These are phyloP conservation scores for Xylariaceae sp. DNA, from an alignment of 2,329 filamentous ascomycete genomes.

Conservation along the genomic window DNA sequence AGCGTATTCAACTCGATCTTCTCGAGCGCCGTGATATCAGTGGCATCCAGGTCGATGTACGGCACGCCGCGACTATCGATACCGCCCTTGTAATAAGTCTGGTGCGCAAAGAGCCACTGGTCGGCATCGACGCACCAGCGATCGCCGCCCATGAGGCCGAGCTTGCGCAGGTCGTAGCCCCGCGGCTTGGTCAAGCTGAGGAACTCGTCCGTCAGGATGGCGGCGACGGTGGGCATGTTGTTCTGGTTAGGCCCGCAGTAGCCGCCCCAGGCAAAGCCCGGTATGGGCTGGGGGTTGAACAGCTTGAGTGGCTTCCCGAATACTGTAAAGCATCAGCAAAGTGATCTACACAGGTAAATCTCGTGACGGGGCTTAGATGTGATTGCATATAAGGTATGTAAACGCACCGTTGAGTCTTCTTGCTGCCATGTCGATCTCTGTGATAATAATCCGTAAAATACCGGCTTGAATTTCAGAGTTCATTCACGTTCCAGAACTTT, in stretches of 20 bases:
- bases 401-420: conserved; percentile 19
- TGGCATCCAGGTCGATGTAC: conserved; percentile 45
- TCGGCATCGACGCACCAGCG: conserved; percentile 59
- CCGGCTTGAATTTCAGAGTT: too few relatives aligned
- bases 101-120: conserved; percentile 56
- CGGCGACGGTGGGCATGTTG: conserved; percentile 54
- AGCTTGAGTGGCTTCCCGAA: conserved; percentile 53
- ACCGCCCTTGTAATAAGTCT: conserved; percentile 44
- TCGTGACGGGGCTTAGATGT: background rate
- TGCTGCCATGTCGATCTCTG: conserved; percentile 15
- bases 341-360: background rate
- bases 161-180: conserved; percentile 52
- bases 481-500: too few relatives aligned
- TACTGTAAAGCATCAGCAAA: conserved; percentile 34
- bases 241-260: conserved; percentile 49
- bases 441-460: background rate
- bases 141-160: conserved; percentile 52
- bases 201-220: conserved; percentile 54
- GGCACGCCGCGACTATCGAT: conserved; percentile 29
- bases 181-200: conserved; percentile 54
- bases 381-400: too few relatives aligned
- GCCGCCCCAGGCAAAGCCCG: conserved; percentile 56
- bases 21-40: conserved; percentile 46
- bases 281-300: conserved; percentile 53
- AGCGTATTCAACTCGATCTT: conserved; percentile 45